A percentile compares a stretch with the other conserved stretches of the same genome.
Conservation (phyloP, 2,329 filamentous ascomycete genomes). For the Neophaeococcomyces aloes region DNA sequence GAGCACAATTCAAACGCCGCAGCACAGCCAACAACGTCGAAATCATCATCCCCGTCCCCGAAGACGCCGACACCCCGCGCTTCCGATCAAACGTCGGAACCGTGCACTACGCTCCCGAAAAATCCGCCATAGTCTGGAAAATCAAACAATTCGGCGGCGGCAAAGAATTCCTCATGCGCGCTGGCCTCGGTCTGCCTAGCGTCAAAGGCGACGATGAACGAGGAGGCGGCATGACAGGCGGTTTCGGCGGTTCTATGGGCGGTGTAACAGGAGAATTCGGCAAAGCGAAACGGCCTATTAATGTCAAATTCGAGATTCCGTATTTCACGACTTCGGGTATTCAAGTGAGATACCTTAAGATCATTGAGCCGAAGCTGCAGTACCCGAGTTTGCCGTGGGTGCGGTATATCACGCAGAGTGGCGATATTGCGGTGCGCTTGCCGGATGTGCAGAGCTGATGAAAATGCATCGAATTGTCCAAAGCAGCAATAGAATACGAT, state of each 20-base stretch:
- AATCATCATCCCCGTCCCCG: slow-evolving; percentile 91
- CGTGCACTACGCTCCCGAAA: slow-evolving; percentile 95
- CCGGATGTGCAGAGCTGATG: slow-evolving; percentile 67
- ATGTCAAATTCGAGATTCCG: slow-evolving; percentile 99
- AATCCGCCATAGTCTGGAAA: slow-evolving; percentile 98
- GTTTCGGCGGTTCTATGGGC: slow-evolving; percentile 94
- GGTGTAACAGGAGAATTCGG: slow-evolving; percentile 58
- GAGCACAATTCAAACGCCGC: slow-evolving; percentile 93
- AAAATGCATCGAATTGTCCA: no score
- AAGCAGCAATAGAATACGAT: no score
- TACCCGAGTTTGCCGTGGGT: slow-evolving; percentile 97
- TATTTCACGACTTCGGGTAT: slow-evolving; percentile 99
- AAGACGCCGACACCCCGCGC: slow-evolving; percentile 89
- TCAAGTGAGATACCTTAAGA: slow-evolving; percentile 96
- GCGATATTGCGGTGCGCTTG: slow-evolving; percentile 87
- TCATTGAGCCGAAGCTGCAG: slow-evolving; percentile 99
- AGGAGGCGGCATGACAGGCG: slow-evolving; percentile 93
- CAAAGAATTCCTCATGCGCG: slow-evolving; percentile 98
- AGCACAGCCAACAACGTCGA: slow-evolving; percentile 98
- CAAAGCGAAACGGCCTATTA: slow-evolving; percentile 92
- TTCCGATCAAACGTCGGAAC: slow-evolving; percentile 96
- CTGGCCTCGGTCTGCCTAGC: slow-evolving; percentile 84
- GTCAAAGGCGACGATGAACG: slow-evolving; percentile 93
- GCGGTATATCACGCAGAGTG: slow-evolving; percentile 94
- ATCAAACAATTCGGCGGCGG: slow-evolving; percentile 99